Evolutionary conservation across 768 basidiomycete genomes (phyloP).

Genomic region (Amanita molliuscula): DNA sequence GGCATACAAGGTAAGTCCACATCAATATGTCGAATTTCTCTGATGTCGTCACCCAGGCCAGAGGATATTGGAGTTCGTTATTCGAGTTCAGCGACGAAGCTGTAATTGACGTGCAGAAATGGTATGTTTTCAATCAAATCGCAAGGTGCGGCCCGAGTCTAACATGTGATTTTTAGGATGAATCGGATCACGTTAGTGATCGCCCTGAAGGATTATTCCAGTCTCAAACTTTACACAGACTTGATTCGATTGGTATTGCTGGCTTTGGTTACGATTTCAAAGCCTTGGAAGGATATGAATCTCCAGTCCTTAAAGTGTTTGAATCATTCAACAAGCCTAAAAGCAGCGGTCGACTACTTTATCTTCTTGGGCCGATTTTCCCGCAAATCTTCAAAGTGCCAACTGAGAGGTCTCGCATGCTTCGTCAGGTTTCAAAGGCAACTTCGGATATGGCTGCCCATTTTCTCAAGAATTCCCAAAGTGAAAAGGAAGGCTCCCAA

Average conservation of each 20-base stretch:
- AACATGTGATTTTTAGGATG: constrained; percentile 25
- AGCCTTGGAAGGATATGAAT: constrained; percentile 35
- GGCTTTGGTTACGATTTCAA: constrained; percentile 52
- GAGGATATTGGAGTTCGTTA: constrained; percentile 17
- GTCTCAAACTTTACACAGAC: too few relatives aligned
- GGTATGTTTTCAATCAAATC: constrained; percentile 18
- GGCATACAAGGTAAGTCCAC: too few relatives aligned
- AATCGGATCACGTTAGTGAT: constrained; percentile 29
- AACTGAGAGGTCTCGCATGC: constrained; percentile 19
- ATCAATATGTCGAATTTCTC: constrained; percentile 19
- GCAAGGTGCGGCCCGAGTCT: neutral
- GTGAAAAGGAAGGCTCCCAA: constrained; percentile 21
- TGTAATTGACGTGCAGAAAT: constrained; percentile 37
- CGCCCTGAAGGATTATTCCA: too few relatives aligned
- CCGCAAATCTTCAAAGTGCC: constrained; percentile 27
- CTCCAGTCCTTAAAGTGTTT: constrained; percentile 30
- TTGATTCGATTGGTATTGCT: constrained; percentile 49
- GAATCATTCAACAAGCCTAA: constrained; percentile 20
- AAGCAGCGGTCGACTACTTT: constrained; percentile 13
- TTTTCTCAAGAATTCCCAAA: constrained; percentile 24
- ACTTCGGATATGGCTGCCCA: constrained; percentile 29
- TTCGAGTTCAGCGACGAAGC: constrained; percentile 18
- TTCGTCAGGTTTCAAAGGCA: constrained; percentile 20
- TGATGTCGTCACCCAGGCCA: constrained; percentile 18
- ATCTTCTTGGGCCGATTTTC: constrained; percentile 25